Base-by-base conservation (phyloP, 345 rosid species). In the Sapria himalayana region DNA sequence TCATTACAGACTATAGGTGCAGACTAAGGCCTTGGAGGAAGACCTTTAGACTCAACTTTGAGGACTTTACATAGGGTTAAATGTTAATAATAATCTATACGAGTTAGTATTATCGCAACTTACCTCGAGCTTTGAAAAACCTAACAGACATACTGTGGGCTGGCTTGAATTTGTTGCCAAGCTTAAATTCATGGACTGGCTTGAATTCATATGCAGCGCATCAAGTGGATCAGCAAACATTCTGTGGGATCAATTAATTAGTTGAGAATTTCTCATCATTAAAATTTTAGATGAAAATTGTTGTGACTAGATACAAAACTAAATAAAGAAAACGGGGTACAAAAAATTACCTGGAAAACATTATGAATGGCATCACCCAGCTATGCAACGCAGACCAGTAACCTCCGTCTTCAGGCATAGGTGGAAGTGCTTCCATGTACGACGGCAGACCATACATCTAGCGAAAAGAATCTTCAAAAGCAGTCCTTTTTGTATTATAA, bases 281-380 rank as follows among this genome's bases (percentile, higher is more conserved):
- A n/a, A n/a, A n/a, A n/a, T n/a, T n/a, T n/a, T n/a, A n/a, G n/a
- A n/a, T n/a, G n/a, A n/a, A n/a, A n/a, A n/a, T n/a, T n/a, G n/a
- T n/a, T n/a, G n/a, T n/a, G n/a, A n/a, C n/a, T n/a, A n/a, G n/a
- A n/a, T n/a, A n/a, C n/a, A n/a, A n/a, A n/a, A n/a, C n/a, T 23
- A 20, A 51, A 41, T 31, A 29, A 24, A 50, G 12, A 41, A 25
- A 1, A 7, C n/a, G 34, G 32, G 21, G 18, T 22, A 6, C 9
- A 2, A 15, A 29, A 18, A 36, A 40, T 58, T 66, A 76, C 98
- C 93, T 54, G 37, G 98, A 67, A 60, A 89, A 89, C 93, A 76
- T 82, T 32, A 79, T 46, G 53, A 76, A 89, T 48, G 91, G 98
- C 95, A 89, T 82, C 60, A 76, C 91, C 98, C 98, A 89, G 48